phyloP scores from a whole-genome alignment of 2,329 filamentous ascomycete genomes.

The Teratosphaeria destructans region DNA sequence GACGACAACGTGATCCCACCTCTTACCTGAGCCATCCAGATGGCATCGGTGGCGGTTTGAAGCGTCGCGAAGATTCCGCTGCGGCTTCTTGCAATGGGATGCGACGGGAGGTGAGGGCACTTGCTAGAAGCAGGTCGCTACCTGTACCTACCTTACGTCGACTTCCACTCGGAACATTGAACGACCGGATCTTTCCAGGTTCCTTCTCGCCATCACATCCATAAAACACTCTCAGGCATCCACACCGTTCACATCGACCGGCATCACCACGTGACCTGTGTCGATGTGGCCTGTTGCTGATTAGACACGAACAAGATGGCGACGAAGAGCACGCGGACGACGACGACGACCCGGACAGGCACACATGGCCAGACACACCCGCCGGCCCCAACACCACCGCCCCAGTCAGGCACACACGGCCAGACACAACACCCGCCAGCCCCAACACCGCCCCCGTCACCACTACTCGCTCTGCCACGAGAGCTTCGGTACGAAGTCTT shows the following conservation, averaged over 20 bases:
- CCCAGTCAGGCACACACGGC: neutral
- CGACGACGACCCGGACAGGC: neutral
- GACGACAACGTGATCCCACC: neutral
- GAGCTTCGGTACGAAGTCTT: conserved; percentile 5
- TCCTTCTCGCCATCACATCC: no score
- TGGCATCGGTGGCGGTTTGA: neutral
- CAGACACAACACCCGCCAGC: neutral
- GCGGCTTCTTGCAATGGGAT: neutral
- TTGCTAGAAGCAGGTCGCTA: neutral
- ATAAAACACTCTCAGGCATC: no score
- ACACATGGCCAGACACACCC: neutral
- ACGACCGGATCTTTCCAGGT: neutral
- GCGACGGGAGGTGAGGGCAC: neutral
- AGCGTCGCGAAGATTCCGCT: neutral
- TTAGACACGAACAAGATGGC: neutral
- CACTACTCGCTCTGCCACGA: conserved; percentile 2
- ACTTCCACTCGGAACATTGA: neutral
- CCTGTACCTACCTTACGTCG: neutral
- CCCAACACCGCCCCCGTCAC: neutral
- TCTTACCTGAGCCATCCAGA: neutral
- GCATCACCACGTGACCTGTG: neutral
- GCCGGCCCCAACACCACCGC: neutral
- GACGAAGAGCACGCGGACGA: neutral
- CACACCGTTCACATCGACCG: no score
- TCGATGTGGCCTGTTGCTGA: neutral